These are phyloP conservation scores for Botrytis porri DNA, from an alignment of 2,329 filamentous ascomycete genomes.

Conservation along the genomic window DNA sequence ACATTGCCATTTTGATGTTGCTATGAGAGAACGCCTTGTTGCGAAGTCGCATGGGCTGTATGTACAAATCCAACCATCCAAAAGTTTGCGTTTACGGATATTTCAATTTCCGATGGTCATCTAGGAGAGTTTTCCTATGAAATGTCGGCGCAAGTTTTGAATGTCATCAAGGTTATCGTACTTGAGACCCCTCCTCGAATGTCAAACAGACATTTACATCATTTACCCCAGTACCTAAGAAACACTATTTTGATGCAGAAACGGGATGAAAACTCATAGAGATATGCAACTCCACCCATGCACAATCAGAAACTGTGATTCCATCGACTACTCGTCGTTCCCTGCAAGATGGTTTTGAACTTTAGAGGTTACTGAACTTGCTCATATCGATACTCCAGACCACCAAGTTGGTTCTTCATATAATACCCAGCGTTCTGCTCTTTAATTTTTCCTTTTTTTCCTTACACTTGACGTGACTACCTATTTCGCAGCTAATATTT, in stretches of 20 bases:
- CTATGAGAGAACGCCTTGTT: neutral
- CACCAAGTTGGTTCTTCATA: conserved; percentile 33
- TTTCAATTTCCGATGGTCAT: neutral
- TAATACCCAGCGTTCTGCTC: conserved; percentile 30
- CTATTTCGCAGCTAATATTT: conserved; percentile 38
- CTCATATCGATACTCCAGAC: conserved; percentile 30
- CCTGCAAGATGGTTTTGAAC: conserved; percentile 17
- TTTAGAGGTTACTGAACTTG: neutral
- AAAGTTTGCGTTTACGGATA: neutral
- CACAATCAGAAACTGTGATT: conserved; percentile 39
- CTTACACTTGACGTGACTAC: conserved; percentile 38
- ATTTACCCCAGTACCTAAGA: conserved; percentile 32
- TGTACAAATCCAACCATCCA: neutral
- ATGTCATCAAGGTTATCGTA: conserved; percentile 9
- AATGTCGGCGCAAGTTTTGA: neutral
- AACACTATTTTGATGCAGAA: conserved; percentile 37
- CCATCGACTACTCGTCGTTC: conserved; percentile 28
- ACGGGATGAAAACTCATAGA: conserved; percentile 34
- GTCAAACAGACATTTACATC: conserved; percentile 31
- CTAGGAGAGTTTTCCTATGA: neutral
- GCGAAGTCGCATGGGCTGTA: neutral
- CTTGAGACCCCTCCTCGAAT: conserved; percentile 30
- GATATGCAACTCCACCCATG: conserved; percentile 37
- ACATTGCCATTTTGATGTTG: neutral
- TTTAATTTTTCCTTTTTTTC: conserved; percentile 31